These are phyloP conservation scores for Eimeria acervulina DNA, from an alignment of 169 alveolate genomes.

Conservation along the genomic window DNA sequence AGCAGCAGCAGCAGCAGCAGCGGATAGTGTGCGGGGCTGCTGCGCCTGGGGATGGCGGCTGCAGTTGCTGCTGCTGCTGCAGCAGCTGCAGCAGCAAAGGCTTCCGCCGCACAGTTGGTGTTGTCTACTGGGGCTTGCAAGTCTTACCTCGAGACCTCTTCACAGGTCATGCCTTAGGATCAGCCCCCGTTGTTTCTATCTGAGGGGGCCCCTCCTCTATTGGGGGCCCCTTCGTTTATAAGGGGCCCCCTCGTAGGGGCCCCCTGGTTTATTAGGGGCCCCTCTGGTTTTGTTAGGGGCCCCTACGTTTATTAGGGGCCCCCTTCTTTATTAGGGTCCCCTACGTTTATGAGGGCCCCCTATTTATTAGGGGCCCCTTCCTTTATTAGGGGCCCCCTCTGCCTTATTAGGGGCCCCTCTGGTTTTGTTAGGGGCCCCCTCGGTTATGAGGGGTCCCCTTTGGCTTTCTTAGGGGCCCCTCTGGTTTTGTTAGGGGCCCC, in stretches of 20 bases:
- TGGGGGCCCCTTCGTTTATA: background rate
- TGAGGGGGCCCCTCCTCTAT: background rate
- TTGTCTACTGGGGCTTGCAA: constrained; percentile 34
- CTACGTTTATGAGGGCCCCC: background rate
- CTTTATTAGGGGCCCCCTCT: background rate
- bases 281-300: background rate
- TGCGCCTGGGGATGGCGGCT: background rate
- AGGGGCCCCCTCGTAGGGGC: constrained; percentile 9
- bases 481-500: too few species aligned
- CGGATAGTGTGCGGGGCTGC: constrained; percentile 1
- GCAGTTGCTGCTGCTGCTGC: constrained; percentile 59
- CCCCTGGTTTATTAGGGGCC: background rate
- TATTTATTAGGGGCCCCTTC: background rate
- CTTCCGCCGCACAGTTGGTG: background rate
- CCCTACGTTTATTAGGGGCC: background rate
- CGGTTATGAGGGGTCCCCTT: too few species aligned
- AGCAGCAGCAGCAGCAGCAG: constrained; percentile 64
- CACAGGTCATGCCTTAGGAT: constrained; percentile 20
- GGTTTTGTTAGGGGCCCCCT: background rate
- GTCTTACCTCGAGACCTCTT: background rate
- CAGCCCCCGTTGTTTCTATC: background rate
- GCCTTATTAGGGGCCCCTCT: background rate
- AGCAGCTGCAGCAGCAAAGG: constrained; percentile 48
- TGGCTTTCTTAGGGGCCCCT: too few species aligned
- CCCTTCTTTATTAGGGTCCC: background rate